Conservation (phyloP, 371 early-diverging fungal species). For the Cokeromyces recurvatus region DNA sequence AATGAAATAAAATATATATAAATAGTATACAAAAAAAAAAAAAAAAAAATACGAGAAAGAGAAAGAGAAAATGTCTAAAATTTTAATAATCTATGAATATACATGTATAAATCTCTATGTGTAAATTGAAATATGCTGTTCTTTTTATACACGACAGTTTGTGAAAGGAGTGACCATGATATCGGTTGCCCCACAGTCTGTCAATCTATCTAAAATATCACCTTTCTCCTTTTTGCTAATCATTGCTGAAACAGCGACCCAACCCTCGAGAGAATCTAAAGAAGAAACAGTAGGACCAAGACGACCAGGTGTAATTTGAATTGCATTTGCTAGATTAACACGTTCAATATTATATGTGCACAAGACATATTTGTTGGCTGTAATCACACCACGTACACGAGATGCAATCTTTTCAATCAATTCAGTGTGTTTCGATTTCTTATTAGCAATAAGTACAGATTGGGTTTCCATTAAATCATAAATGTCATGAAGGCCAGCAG, state of each 20-base stretch:
- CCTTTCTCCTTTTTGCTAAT: slow-evolving; percentile 72
- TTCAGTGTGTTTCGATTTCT: slow-evolving; percentile 49
- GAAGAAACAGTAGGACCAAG: slow-evolving; percentile 87
- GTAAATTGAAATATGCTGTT: too few relatives aligned
- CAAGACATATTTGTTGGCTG: slow-evolving; percentile 82
- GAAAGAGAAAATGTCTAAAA: too few relatives aligned
- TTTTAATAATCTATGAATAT: too few relatives aligned
- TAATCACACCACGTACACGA: slow-evolving; percentile 88
- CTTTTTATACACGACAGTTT: slow-evolving; percentile 71
- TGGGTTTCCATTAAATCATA: slow-evolving; percentile 78
- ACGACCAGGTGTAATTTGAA: slow-evolving; percentile 83
- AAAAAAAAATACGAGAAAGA: too few relatives aligned
- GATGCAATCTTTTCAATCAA: slow-evolving; percentile 73
- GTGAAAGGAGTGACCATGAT: slow-evolving; percentile 80
- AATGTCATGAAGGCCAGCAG: slow-evolving; percentile 91
- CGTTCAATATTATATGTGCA: slow-evolving; percentile 87
- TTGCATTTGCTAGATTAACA: slow-evolving; percentile 55
- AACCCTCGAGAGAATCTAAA: slow-evolving; percentile 75
- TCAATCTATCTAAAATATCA: slow-evolving; percentile 85
- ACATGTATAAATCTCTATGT: too few relatives aligned
- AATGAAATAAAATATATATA: too few relatives aligned
- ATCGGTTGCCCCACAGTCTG: slow-evolving; percentile 89
- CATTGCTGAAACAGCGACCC: slow-evolving; percentile 93
- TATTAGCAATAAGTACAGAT: slow-evolving; percentile 83
- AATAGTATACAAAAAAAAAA: too few relatives aligned